These are phyloP conservation scores for Thielaviopsis ethacetica DNA, from an alignment of 2,329 filamentous ascomycete genomes.

Conservation along the genomic window DNA sequence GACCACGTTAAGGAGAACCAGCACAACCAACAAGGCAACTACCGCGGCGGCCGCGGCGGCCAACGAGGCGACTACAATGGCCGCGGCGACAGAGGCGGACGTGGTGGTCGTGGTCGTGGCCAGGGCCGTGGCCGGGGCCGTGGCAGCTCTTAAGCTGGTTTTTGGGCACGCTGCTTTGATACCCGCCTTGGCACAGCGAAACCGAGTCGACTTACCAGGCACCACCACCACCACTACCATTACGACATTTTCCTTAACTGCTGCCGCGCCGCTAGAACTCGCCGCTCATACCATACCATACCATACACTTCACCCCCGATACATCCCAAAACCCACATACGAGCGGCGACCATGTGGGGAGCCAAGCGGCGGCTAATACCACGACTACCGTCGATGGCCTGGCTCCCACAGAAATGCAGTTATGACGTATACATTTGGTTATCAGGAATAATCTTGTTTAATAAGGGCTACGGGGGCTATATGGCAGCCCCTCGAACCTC, in stretches of 20 bases:
- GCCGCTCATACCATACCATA: not conserved
- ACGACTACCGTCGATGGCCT: not conserved
- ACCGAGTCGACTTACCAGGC: not conserved
- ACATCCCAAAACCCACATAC: not conserved
- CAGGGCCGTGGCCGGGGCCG: conserved; percentile 25
- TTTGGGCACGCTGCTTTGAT: not conserved
- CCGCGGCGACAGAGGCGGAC: conserved; percentile 38
- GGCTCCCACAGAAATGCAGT: not conserved
- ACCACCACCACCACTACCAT: no score
- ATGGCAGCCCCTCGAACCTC: not conserved
- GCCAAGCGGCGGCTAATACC: not conserved
- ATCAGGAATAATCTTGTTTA: not conserved
- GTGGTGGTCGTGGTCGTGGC: conserved; percentile 29
- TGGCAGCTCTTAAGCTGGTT: conserved; percentile 12
- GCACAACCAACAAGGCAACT: conserved; percentile 47
- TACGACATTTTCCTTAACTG: not conserved
- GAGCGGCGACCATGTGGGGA: not conserved
- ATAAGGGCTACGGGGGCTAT: not conserved
- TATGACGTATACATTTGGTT: not conserved
- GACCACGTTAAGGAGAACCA: conserved; percentile 89
- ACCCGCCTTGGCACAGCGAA: not conserved
- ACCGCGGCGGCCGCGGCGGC: conserved; percentile 48
- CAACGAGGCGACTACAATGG: conserved; percentile 42
- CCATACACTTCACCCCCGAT: not conserved
- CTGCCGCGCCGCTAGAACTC: not conserved